Percentiles rank a stretch among this genome's conserved stretches.
Evolutionary conservation across 352 stramenopile species (phyloP).

Genomic region (Phytophthora capsici): DNA sequence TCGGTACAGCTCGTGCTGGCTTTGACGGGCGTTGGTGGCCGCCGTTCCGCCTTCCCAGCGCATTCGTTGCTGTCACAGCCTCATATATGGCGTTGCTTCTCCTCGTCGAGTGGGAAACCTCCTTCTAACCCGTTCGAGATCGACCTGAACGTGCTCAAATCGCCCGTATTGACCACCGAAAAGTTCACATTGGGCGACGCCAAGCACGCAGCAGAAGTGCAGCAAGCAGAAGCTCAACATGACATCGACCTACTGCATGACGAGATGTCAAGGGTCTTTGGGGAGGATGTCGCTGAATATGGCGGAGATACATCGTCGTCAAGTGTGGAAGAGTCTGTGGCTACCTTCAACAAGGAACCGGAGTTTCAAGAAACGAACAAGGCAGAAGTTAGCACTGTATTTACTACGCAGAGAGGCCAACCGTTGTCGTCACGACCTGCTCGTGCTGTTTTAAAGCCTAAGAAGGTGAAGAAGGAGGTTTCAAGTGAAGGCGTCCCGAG

Average conservation of each 20-base stretch:
- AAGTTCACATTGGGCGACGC: conserved; percentile 24
- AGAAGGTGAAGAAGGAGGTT: conserved; percentile 9
- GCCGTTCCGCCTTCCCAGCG: not conserved
- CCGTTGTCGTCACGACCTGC: not conserved
- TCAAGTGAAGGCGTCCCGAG: not conserved
- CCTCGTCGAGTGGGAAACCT: not conserved
- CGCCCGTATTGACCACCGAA: conserved; percentile 5
- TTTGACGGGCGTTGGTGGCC: conserved; percentile 4
- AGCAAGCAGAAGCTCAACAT: conserved; percentile 25
- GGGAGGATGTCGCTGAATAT: conserved; percentile 49
- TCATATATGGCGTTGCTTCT: conserved; percentile 5
- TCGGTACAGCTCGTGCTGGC: conserved; percentile 4
- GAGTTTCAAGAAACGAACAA: not conserved
- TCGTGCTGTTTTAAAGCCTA: conserved; percentile 1
- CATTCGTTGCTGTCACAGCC: not conserved
- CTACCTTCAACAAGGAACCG: not conserved
- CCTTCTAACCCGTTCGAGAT: conserved; percentile 61
- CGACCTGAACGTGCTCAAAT: conserved; percentile 40
- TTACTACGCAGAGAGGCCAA: not conserved
- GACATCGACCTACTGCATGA: conserved; percentile 56
- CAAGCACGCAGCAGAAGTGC: conserved; percentile 20
- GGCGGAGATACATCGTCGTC: conserved; percentile 16
- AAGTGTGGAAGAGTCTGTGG: conserved; percentile 8
- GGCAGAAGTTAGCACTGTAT: not conserved
- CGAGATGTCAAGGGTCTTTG: conserved; percentile 60